Evolutionary conservation across 306 rosid species (phyloP).

Genomic region (Castanopsis chinensis): DNA sequence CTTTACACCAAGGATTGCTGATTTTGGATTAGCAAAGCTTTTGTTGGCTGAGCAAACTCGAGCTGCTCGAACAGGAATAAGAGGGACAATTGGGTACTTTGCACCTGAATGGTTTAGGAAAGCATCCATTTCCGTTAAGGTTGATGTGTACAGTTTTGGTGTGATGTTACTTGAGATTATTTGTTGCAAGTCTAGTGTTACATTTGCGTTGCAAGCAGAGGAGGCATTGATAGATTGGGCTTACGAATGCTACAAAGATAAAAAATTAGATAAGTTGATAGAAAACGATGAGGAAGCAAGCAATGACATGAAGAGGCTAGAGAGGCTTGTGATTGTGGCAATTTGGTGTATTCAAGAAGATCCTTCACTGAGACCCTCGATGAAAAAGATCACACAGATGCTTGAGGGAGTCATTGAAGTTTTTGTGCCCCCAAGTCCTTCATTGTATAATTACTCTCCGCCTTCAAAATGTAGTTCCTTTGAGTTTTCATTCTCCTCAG

Average conservation of each 20-base stretch:
- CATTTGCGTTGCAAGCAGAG: slow-evolving; percentile 7
- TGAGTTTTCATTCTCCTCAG: background rate
- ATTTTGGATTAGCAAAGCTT: slow-evolving; percentile 36
- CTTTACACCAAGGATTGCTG: slow-evolving; percentile 14
- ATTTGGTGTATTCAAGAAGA: slow-evolving; percentile 31
- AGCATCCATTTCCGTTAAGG: slow-evolving; percentile 1
- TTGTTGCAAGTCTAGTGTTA: slow-evolving; percentile 4
- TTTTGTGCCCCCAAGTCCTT: slow-evolving; percentile 26
- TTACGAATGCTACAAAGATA: slow-evolving; percentile 1
- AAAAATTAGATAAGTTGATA: background rate
- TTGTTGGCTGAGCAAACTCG: slow-evolving; percentile 24
- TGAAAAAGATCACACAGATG: slow-evolving; percentile 30
- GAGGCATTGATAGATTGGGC: slow-evolving; percentile 16
- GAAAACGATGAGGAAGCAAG: slow-evolving; percentile 26
- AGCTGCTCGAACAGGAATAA: slow-evolving; percentile 16
- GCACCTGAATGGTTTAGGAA: slow-evolving; percentile 24
- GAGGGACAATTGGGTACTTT: slow-evolving; percentile 37
- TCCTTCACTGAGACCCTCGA: slow-evolving; percentile 24
- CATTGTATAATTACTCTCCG: background rate
- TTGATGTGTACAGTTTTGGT: slow-evolving; percentile 28
- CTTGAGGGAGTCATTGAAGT: slow-evolving; percentile 23
- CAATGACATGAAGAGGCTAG: slow-evolving; percentile 21
- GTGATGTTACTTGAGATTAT: slow-evolving; percentile 22
- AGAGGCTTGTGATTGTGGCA: slow-evolving; percentile 20
- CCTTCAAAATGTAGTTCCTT: background rate